Evolutionary conservation across 1,284 basidiomycete species (phyloP).

Genomic region (Trichosporon coremiiforme): DNA sequence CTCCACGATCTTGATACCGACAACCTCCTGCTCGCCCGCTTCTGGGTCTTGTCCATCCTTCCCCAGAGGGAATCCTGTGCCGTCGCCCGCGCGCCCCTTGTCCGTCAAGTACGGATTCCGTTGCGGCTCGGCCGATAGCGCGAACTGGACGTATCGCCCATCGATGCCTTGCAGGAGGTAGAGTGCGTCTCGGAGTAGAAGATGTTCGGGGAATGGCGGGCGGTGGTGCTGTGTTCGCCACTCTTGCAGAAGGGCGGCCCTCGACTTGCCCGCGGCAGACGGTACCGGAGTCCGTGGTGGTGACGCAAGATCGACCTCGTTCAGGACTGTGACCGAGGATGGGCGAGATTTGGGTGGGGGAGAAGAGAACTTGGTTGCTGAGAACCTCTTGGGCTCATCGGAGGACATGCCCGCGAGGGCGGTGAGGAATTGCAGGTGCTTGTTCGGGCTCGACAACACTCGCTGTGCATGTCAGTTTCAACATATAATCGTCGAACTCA

Average conservation of each 20-base stretch:
- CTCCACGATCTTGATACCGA: conserved; percentile 50
- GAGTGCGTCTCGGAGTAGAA: conserved; percentile 84
- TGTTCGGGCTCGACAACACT: conserved; percentile 43
- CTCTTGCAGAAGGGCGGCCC: conserved; percentile 51
- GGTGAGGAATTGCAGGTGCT: conserved; percentile 51
- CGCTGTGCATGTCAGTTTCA: conserved; percentile 33
- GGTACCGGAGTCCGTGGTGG: conserved; percentile 25
- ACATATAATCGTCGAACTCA: conserved; percentile 18
- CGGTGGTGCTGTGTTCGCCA: conserved; percentile 53
- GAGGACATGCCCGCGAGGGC: conserved; percentile 36
- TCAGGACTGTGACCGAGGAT: background rate
- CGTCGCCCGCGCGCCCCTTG: conserved; percentile 42
- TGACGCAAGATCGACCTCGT: conserved; percentile 14
- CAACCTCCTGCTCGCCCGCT: conserved; percentile 29
- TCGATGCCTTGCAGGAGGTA: conserved; percentile 97
- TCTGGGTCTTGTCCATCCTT: conserved; percentile 11
- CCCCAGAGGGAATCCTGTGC: conserved; percentile 43
- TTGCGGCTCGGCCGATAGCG: conserved; percentile 60
- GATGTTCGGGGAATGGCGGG: conserved; percentile 67
- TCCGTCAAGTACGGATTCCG: conserved; percentile 60
- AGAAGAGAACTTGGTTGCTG: background rate
- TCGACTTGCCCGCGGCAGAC: conserved; percentile 46
- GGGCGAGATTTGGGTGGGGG: conserved; percentile 2
- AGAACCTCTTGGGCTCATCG: conserved; percentile 4
- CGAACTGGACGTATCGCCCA: conserved; percentile 83